phyloP scores from a whole-genome alignment of 2,329 filamentous ascomycete species.

The Cadophora luteo-olivacea region DNA sequence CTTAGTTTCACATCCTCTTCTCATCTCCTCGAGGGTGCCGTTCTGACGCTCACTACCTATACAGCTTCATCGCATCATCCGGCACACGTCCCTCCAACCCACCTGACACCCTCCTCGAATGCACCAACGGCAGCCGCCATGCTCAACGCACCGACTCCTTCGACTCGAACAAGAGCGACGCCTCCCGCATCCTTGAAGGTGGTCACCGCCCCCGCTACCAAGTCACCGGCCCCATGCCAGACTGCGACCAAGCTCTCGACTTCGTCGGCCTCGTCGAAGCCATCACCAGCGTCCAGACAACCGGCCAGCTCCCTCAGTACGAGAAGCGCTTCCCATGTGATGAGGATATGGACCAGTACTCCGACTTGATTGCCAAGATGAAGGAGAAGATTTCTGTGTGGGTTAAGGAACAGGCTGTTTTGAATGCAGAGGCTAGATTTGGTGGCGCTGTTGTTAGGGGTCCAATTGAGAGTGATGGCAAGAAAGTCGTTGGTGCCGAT shows the following conservation, averaged over 20 bases:
- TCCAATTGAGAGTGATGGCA: slow-evolving; percentile 1
- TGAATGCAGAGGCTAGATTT: slow-evolving; percentile 5
- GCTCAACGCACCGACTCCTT: not conserved
- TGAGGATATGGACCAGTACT: not conserved
- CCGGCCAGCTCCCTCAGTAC: not conserved
- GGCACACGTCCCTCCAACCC: not conserved
- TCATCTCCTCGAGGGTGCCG: no score
- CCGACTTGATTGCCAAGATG: not conserved
- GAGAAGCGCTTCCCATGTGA: not conserved
- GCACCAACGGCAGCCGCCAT: not conserved
- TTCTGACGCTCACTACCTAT: not conserved
- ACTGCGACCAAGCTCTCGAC: slow-evolving; percentile 33
- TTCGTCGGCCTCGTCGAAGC: slow-evolving; percentile 25
- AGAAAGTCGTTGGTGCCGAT: not conserved
- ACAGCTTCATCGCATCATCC: not conserved
- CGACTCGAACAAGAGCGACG: not conserved
- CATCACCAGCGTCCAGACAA: slow-evolving; percentile 10
- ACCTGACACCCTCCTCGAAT: not conserved
- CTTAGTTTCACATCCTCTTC: no score
- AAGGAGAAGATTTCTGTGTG: not conserved
- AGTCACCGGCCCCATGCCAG: slow-evolving; percentile 30
- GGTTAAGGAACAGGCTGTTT: slow-evolving; percentile 2
- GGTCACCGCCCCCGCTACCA: not conserved
- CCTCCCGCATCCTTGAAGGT: not conserved
- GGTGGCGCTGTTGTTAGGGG: not conserved